A percentile compares a stretch with the other conserved stretches of the same genome.
Conservation (phyloP, 352 stramenopile genomes). For the Pilasporangium apinafurcum region DNA sequence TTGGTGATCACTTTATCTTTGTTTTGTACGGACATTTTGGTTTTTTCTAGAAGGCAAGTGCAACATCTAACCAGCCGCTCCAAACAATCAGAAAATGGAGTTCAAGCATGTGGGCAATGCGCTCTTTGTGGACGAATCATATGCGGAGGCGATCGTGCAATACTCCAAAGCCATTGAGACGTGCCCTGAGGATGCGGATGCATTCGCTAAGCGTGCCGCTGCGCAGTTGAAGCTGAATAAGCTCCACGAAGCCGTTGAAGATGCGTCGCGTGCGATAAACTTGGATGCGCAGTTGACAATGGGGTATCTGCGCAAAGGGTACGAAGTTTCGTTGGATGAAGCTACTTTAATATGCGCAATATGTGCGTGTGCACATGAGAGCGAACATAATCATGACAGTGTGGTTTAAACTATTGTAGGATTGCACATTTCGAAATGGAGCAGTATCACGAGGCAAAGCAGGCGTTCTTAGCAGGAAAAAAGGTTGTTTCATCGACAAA, state of each 20-base stretch:
- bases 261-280: conserved; percentile 42
- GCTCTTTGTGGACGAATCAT: conserved; percentile 81
- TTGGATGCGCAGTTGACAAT: conserved; percentile 44
- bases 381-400: neutral
- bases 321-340: conserved; percentile 3
- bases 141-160: conserved; percentile 42
- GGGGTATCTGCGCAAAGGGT: conserved; percentile 72
- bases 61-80: no score
- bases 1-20: no score
- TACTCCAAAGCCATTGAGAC: conserved; percentile 44
- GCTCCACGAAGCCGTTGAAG: conserved; percentile 36
- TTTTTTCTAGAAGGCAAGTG: no score
- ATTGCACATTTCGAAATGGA: conserved; percentile 81
- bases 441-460: conserved; percentile 55
- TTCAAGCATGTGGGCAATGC: conserved; percentile 69
- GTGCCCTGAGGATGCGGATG: conserved; percentile 33
- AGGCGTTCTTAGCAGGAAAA: conserved; percentile 52
- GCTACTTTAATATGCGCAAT: neutral
- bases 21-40: no score
- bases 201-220: conserved; percentile 61
- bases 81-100: no score
- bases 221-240: conserved; percentile 66
- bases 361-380: neutral
- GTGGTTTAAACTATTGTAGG: conserved; percentile 12
- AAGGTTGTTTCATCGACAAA: conserved; percentile 14